Conservation (phyloP, 2,329 filamentous ascomycete species). For the Neonectria magnoliae region DNA sequence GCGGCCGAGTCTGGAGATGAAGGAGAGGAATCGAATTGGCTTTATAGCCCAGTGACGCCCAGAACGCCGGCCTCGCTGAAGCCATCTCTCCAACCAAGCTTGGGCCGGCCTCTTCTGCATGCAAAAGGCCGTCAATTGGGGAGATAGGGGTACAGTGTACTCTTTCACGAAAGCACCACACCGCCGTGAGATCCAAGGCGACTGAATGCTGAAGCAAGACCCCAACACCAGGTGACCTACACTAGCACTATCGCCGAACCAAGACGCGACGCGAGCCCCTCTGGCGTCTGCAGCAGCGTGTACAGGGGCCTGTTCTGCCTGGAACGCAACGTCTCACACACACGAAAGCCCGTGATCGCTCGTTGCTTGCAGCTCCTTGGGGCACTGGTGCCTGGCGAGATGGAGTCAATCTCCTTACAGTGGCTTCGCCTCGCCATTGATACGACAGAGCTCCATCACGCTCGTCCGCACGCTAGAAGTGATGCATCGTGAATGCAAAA, state of each 20-base stretch:
- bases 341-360: conserved; percentile 41
- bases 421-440: neutral
- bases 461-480: conserved; percentile 14
- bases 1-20: neutral
- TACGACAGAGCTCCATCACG: conserved; percentile 22
- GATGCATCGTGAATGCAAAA: conserved; percentile 30
- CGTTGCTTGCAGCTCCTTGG: conserved; percentile 1
- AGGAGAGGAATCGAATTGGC: conserved; percentile 15
- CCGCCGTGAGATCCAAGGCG: neutral
- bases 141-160: neutral
- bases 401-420: conserved; percentile 1
- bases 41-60: conserved; percentile 33
- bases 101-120: conserved; percentile 1
- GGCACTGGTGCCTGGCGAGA: conserved; percentile 39
- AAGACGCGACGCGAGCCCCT: conserved; percentile 12
- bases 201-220: neutral
- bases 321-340: conserved; percentile 22
- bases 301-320: conserved; percentile 39
- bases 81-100: conserved; percentile 24
- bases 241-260: neutral
- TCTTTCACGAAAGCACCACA: neutral
- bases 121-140: neutral
- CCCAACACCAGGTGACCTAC: neutral
- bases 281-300: neutral
- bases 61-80: conserved; percentile 17